Percentiles rank a stretch among this genome's conserved stretches.
Evolutionary conservation across 345 rosid genomes (phyloP).

Genomic region (Camelina hispida): DNA sequence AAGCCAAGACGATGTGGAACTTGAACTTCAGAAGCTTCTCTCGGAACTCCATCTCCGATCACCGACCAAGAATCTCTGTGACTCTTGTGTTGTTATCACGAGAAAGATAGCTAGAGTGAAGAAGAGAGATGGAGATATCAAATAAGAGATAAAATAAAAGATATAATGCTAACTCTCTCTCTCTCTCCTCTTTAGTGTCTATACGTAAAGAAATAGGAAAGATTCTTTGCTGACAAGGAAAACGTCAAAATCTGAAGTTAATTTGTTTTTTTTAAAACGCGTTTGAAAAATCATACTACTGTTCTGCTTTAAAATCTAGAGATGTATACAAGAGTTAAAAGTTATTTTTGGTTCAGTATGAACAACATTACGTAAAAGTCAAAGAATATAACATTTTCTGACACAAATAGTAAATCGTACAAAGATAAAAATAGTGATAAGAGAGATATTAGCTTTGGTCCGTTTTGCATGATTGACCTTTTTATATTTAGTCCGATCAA

Average conservation of each 20-base stretch:
- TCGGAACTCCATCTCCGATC: conserved; percentile 62
- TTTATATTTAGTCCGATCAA: background rate
- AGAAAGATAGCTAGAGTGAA: background rate
- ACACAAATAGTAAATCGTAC: conserved; percentile 38
- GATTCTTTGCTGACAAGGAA: conserved; percentile 41
- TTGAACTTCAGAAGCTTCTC: conserved; percentile 62
- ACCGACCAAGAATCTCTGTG: conserved; percentile 32
- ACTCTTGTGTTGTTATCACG: conserved; percentile 3
- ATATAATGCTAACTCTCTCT: background rate
- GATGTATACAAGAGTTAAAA: background rate
- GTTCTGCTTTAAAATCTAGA: background rate
- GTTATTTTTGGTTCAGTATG: background rate
- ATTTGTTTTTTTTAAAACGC: background rate
- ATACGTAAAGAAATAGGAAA: conserved; percentile 34
- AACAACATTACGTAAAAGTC: conserved; percentile 20
- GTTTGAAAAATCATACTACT: background rate
- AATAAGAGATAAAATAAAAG: background rate
- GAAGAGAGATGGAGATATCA: conserved; percentile 15
- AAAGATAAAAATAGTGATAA: conserved; percentile 25
- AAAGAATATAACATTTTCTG: conserved; percentile 38
- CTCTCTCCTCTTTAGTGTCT: conserved; percentile 26
- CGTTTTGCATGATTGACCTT: conserved; percentile 34
- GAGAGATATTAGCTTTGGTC: conserved; percentile 21
- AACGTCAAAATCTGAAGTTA: conserved; percentile 37
- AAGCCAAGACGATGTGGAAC: conserved; percentile 54